A percentile compares a stretch with the other conserved stretches of the same genome.
Conservation (phyloP, 73 alveolate genomes). For the Blepharisma japonicum region DNA sequence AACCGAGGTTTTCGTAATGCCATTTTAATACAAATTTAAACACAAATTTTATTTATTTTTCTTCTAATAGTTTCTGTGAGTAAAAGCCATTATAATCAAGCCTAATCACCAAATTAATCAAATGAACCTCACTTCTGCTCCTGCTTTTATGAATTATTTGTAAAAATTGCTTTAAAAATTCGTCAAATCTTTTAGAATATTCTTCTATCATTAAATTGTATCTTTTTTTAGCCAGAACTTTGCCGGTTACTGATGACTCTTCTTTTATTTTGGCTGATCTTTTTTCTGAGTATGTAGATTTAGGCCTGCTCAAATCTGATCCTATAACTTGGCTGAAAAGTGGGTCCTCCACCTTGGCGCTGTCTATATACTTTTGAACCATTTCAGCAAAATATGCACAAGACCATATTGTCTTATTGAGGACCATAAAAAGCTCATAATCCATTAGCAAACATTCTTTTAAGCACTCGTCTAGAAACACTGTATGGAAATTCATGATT, state of each 20-base stretch:
- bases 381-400: conserved; percentile 67
- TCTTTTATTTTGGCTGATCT: conserved; percentile 61
- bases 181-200: conserved; percentile 64
- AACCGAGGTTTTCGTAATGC: neutral
- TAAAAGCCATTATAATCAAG: conserved; percentile 90
- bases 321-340: conserved; percentile 27
- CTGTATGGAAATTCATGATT: conserved; percentile 74
- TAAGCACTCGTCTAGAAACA: conserved; percentile 88
- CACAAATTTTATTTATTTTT: neutral
- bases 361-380: conserved; percentile 43
- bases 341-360: conserved; percentile 41
- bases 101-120: conserved; percentile 84
- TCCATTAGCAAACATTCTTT: conserved; percentile 65
- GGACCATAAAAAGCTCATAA: neutral
- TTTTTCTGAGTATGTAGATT: conserved; percentile 50
- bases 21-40: conserved; percentile 2
- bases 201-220: conserved; percentile 65
- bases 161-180: conserved; percentile 64
- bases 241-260: conserved; percentile 52
- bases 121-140: conserved; percentile 48
- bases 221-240: conserved; percentile 55
- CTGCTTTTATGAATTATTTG: conserved; percentile 45
- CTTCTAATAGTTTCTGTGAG: conserved; percentile 35
- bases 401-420: neutral
- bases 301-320: neutral